Evolutionary conservation across 2,329 filamentous ascomycete genomes (phyloP).

Genomic region (Cladosporium colombiae): DNA sequence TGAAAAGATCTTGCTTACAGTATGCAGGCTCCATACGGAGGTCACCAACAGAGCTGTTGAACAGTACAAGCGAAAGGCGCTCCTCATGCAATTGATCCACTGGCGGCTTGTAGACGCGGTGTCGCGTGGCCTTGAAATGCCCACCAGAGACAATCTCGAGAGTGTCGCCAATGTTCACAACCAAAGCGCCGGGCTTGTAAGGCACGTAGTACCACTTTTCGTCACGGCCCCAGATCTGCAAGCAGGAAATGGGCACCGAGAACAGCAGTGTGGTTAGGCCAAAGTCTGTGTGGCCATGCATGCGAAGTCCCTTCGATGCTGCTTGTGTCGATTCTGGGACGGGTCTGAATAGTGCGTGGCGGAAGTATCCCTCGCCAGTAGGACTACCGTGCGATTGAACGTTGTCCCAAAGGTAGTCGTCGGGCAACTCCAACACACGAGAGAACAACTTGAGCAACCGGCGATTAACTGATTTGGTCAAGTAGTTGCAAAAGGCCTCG

Average conservation of each 20-base stretch:
- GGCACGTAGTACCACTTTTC: conserved; percentile 43
- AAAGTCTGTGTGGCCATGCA: conserved; percentile 44
- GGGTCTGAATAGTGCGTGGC: conserved; percentile 36
- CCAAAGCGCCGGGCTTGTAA: conserved; percentile 41
- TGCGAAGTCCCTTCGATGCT: conserved; percentile 32
- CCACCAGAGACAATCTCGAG: conserved; percentile 42
- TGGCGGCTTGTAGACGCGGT: conserved; percentile 51
- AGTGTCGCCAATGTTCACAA: conserved; percentile 43
- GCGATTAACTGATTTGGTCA: conserved; percentile 52
- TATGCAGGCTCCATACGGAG: conserved; percentile 46
- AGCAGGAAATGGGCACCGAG: conserved; percentile 41
- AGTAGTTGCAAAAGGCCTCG: conserved; percentile 48
- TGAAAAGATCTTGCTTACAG: conserved; percentile 6
- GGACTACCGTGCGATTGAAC: conserved; percentile 48
- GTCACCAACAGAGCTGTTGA: conserved; percentile 49
- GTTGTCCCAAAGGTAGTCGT: conserved; percentile 46
- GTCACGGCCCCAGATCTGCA: conserved; percentile 40
- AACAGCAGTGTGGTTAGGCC: conserved; percentile 45
- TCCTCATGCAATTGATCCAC: conserved; percentile 45
- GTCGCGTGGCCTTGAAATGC: conserved; percentile 51
- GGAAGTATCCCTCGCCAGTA: conserved; percentile 50
- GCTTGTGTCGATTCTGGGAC: conserved; percentile 24
- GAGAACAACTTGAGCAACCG: conserved; percentile 43
- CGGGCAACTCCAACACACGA: conserved; percentile 47
- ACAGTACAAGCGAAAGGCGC: conserved; percentile 40